Conservation (phyloP, 208 protist genomes). For the Histomonas meleagridis region DNA sequence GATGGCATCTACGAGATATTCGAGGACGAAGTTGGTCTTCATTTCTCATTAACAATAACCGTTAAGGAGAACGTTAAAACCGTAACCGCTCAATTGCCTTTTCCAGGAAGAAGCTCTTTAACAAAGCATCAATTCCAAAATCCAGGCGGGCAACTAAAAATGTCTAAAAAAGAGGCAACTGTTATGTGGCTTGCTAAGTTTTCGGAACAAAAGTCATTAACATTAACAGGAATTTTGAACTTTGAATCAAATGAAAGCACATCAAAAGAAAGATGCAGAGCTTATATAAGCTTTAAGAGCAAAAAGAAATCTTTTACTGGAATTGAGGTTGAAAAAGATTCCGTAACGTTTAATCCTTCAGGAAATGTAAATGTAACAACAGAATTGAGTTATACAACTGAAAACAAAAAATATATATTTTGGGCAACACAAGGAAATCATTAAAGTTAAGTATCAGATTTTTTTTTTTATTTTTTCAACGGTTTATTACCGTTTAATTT, state of each 20-base stretch:
- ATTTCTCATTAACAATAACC: background rate
- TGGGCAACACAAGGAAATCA: too few relatives aligned
- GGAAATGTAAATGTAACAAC: background rate
- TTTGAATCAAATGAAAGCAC: background rate
- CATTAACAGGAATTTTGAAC: background rate
- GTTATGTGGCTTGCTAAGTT: background rate
- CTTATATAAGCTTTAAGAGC: background rate
- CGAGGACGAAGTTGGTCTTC: background rate
- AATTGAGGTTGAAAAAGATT: background rate
- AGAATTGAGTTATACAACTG: background rate
- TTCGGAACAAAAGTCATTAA: background rate
- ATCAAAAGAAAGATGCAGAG: background rate
- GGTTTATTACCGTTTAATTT: too few relatives aligned
- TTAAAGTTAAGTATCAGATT: too few relatives aligned
- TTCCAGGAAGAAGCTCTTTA: background rate
- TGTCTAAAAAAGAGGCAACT: background rate
- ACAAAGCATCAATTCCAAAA: slow-evolving; percentile 13
- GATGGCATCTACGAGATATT: background rate
- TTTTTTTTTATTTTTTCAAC: too few relatives aligned
- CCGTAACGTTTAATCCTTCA: background rate
- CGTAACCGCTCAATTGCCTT: background rate
- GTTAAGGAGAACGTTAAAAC: background rate
- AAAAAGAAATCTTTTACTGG: slow-evolving; percentile 8
- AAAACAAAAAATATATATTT: slow-evolving; percentile 19
- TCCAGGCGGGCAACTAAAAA: background rate